Evolutionary conservation across 2,329 filamentous ascomycete genomes (phyloP).

Genomic region (Onygenales sp.): DNA sequence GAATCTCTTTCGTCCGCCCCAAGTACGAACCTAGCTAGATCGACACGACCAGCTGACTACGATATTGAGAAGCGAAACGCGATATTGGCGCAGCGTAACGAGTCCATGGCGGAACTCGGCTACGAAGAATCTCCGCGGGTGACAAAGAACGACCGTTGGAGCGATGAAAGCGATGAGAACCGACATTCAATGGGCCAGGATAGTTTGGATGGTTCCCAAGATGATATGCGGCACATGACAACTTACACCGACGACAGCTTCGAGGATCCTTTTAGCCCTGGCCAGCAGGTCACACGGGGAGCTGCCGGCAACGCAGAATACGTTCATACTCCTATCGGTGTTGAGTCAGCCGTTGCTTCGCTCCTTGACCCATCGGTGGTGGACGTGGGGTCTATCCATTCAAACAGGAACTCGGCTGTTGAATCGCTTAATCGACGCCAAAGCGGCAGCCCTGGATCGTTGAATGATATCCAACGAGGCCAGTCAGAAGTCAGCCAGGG

Average conservation of each 20-base stretch:
- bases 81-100: slow-evolving; percentile 36
- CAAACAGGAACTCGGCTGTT: slow-evolving; percentile 37
- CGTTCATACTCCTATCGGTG: slow-evolving; percentile 59
- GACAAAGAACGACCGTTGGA: slow-evolving; percentile 15
- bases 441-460: slow-evolving; percentile 18
- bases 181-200: slow-evolving; percentile 10
- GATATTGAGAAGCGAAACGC: slow-evolving; percentile 43
- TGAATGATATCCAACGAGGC: slow-evolving; percentile 16
- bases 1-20: slow-evolving; percentile 49
- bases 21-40: slow-evolving; percentile 47
- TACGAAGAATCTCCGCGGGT: slow-evolving; percentile 26
- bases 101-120: slow-evolving; percentile 26
- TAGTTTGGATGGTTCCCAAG: slow-evolving; percentile 39
- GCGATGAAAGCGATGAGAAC: slow-evolving; percentile 13
- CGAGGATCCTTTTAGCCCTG: slow-evolving; percentile 47
- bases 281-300: slow-evolving; percentile 61
- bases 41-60: slow-evolving; percentile 44
- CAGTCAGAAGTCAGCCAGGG: slow-evolving; percentile 21
- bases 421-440: slow-evolving; percentile 29
- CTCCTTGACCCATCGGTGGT: slow-evolving; percentile 75
- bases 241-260: slow-evolving; percentile 47
- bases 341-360: slow-evolving; percentile 87
- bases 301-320: slow-evolving; percentile 66
- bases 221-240: slow-evolving; percentile 43
- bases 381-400: slow-evolving; percentile 48